A percentile compares a stretch with the other conserved stretches of the same genome.
phyloP scores from a whole-genome alignment of 345 rosid genomes.

The Hibiscus trionum region DNA sequence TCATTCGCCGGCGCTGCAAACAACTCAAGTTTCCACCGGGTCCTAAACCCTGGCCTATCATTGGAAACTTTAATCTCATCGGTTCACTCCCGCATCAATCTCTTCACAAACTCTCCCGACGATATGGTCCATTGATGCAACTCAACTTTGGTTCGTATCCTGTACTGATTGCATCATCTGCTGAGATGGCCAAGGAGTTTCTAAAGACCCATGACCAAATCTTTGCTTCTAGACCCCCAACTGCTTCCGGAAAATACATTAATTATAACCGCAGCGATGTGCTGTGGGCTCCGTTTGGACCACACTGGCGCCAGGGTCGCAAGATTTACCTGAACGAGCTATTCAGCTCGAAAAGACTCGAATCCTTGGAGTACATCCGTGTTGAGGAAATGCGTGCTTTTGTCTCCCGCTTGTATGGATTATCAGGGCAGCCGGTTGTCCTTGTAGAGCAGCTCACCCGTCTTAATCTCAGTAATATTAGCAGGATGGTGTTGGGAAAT shows the following conservation, averaged over 20 bases:
- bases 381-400: neutral
- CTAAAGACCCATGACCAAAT: neutral
- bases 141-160: neutral
- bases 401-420: neutral
- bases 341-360: neutral
- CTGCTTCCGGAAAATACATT: neutral
- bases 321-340: neutral
- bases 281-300: neutral
- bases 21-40: conserved; percentile 19
- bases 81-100: conserved; percentile 31
- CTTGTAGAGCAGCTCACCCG: neutral
- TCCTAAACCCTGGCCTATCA: conserved; percentile 29
- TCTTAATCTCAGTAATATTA: neutral
- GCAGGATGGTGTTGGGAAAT: neutral
- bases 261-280: no score
- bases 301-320: neutral
- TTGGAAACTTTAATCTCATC: conserved; percentile 30
- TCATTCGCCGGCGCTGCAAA: neutral
- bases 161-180: neutral
- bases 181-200: neutral
- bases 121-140: conserved; percentile 30
- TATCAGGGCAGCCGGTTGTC: neutral
- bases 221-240: neutral
- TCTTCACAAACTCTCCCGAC: conserved; percentile 20
- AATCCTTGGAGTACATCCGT: neutral